Evolutionary conservation across 192 early-diverging fungal species (phyloP).

Genomic region (Phlyctochytrium arcticum): DNA sequence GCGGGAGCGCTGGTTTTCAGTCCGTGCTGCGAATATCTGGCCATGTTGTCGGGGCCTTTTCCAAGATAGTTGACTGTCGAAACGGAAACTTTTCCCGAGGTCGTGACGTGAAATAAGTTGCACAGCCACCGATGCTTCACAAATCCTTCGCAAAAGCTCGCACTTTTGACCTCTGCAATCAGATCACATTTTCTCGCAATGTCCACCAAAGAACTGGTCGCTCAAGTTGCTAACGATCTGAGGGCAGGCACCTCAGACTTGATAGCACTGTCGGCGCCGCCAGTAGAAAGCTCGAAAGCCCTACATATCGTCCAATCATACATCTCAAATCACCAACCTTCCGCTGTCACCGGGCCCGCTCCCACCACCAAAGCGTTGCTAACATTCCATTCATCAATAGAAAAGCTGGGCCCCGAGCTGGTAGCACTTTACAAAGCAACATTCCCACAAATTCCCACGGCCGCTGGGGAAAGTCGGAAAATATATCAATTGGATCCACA

Average conservation of each 20-base stretch:
- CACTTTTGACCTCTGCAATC: not conserved
- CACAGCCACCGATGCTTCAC: too few species aligned
- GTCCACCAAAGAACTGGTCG: constrained; percentile 43
- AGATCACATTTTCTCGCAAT: constrained; percentile 2
- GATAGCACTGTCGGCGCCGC: not conserved
- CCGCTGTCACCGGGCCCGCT: not conserved
- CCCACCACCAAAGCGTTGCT: too few species aligned
- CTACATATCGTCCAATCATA: constrained; percentile 6
- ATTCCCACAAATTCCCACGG: constrained; percentile 1
- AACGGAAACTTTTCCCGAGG: too few species aligned
- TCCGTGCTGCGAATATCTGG: too few species aligned
- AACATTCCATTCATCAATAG: not conserved
- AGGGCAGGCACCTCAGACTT: constrained; percentile 13
- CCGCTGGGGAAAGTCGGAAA: not conserved
- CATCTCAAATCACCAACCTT: constrained; percentile 7
- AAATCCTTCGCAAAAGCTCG: too few species aligned
- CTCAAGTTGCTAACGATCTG: constrained; percentile 7
- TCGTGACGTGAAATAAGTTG: too few species aligned
- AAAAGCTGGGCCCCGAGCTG: constrained; percentile 12
- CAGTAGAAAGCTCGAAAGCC: constrained; percentile 10
- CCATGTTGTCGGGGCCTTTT: too few species aligned
- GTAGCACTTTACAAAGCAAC: constrained; percentile 2
- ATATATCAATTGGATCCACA: not conserved
- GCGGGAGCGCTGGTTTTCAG: too few species aligned
- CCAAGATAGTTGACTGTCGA: too few species aligned